A percentile compares a stretch with the other conserved stretches of the same genome.
phyloP scores from a whole-genome alignment of 306 rosid species.

The Trichosanthes truncata region DNA sequence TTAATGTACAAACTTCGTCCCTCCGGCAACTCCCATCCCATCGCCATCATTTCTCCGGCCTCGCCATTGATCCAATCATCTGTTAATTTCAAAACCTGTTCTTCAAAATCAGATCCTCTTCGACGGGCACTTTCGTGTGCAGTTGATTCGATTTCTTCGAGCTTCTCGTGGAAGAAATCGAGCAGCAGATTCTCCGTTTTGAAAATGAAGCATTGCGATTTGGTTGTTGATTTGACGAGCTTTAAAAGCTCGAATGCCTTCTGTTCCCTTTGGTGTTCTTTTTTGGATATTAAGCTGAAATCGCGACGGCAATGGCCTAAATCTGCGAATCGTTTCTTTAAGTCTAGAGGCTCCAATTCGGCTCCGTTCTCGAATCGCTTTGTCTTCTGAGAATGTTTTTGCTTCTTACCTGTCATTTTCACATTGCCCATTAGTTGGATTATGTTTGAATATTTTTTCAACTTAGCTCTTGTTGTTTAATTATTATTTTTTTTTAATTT shows the following conservation, averaged over 20 bases:
- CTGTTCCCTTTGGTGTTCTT: conserved; percentile 7
- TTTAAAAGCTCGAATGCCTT: conserved; percentile 23
- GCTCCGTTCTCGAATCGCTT: conserved; percentile 24
- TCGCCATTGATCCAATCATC: conserved; percentile 49
- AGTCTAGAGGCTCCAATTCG: conserved; percentile 30
- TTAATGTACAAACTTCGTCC: conserved; percentile 23
- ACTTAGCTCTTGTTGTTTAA: too few species aligned
- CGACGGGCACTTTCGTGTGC: too few species aligned
- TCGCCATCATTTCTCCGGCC: conserved; percentile 9
- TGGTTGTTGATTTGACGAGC: conserved; percentile 10
- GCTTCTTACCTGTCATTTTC: conserved; percentile 29
- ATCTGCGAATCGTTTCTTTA: conserved; percentile 34
- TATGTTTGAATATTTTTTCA: too few species aligned
- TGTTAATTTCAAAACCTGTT: conserved; percentile 19
- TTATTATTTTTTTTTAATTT: too few species aligned
- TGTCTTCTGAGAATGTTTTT: conserved; percentile 29
- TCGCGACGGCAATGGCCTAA: background rate
- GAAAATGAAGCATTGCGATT: background rate
- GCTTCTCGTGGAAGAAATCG: conserved; percentile 43
- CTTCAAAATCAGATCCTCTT: background rate
- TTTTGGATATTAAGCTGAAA: background rate
- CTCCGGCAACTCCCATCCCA: conserved; percentile 53
- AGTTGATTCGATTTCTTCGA: conserved; percentile 8
- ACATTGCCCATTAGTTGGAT: background rate
- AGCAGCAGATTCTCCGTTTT: conserved; percentile 34